Percentiles rank a stretch among this genome's conserved stretches.
Evolutionary conservation across 139 green algal genomes (phyloP).

Genomic region (Picochlorum sp.): DNA sequence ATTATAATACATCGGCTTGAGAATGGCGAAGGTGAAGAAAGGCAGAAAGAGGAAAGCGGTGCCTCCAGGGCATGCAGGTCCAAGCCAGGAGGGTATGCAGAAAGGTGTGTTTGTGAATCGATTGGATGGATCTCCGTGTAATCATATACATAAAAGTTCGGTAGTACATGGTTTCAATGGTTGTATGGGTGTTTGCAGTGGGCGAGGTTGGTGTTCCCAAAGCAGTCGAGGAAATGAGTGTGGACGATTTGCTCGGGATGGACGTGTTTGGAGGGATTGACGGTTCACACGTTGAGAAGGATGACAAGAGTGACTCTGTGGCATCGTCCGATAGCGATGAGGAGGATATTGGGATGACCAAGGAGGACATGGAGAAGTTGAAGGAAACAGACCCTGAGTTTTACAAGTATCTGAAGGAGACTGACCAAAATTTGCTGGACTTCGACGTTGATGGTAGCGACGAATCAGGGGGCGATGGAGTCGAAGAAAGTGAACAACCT

Average conservation of each 20-base stretch:
- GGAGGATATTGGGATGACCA: constrained; percentile 48
- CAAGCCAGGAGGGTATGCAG: too few relatives aligned
- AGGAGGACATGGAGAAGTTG: constrained; percentile 74
- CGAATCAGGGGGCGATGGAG: constrained; percentile 23
- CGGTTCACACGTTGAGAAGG: constrained; percentile 8
- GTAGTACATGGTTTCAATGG: not conserved
- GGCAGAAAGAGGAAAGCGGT: too few relatives aligned
- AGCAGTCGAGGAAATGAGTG: constrained; percentile 20
- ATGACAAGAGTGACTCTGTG: not conserved
- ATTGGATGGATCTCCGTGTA: not conserved
- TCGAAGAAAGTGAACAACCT: constrained; percentile 13
- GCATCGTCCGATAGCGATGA: constrained; percentile 16
- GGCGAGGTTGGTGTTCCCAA: too few relatives aligned
- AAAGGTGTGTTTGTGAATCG: not conserved
- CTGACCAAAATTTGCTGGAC: constrained; percentile 77
- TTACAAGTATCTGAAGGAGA: constrained; percentile 72
- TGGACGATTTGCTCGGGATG: constrained; percentile 27
- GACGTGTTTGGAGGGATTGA: not conserved
- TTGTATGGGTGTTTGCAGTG: not conserved
- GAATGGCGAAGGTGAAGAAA: too few relatives aligned
- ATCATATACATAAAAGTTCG: too few relatives aligned
- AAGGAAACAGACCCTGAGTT: constrained; percentile 87
- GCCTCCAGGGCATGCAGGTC: too few relatives aligned
- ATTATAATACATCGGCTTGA: too few relatives aligned
- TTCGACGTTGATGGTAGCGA: constrained; percentile 62